A percentile compares a stretch with the other conserved stretches of the same genome.
phyloP scores from a whole-genome alignment of 108 stramenopile species.

The Cyclotella choctawhatcheeana region DNA sequence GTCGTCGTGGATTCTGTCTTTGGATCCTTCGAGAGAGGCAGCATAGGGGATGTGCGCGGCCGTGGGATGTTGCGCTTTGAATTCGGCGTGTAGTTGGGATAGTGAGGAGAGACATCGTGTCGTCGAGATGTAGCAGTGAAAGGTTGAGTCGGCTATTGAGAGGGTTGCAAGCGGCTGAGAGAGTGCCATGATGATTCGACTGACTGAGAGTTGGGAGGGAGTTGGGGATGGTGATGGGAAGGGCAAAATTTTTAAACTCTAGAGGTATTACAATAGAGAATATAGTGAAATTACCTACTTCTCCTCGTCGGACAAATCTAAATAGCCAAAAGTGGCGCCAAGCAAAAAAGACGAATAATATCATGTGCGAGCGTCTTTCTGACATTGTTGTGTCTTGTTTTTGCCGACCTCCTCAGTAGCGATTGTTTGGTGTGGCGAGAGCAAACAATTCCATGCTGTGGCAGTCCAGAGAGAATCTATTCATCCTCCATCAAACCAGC shows the following conservation, averaged over 20 bases:
- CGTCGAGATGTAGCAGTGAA: conserved; percentile 59
- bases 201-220: not conserved
- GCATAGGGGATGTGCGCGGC: conserved; percentile 68
- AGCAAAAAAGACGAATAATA: no score
- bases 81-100: conserved; percentile 24
- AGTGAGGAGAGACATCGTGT: conserved; percentile 31
- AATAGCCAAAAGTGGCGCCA: no score
- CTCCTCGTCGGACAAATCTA: no score
- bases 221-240: not conserved
- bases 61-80: conserved; percentile 46
- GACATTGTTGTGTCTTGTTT: no score
- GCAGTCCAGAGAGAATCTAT: no score
- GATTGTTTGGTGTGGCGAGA: no score
- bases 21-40: conserved; percentile 20
- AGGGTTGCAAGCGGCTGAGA: conserved; percentile 37
- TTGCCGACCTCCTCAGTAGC: no score
- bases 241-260: not conserved
- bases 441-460: no score
- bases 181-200: conserved; percentile 1
- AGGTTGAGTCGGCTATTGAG: conserved; percentile 63
- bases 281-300: no score
- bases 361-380: no score
- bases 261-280: no score
- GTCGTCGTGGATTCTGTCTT: conserved; percentile 7
- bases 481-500: no score